Conservation (phyloP, 1,139 yeast genomes). For the Geotrichum reessii region DNA sequence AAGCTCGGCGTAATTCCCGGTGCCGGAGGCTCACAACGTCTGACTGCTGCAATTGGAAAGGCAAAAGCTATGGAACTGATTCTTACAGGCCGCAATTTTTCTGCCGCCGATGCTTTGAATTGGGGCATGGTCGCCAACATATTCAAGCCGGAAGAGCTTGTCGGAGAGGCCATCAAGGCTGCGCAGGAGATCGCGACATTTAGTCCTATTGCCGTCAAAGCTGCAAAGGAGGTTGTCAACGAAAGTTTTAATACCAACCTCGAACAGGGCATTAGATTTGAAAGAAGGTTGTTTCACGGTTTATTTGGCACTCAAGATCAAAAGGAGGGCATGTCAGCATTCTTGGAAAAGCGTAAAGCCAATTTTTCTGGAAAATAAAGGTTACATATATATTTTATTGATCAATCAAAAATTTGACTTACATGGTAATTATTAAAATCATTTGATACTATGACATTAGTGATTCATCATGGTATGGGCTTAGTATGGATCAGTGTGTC, state of each 20-base stretch:
- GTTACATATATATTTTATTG: neutral
- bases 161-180: conserved; percentile 42
- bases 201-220: conserved; percentile 44
- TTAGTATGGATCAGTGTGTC: neutral
- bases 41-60: conserved; percentile 45
- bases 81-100: conserved; percentile 43
- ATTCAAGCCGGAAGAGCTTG: conserved; percentile 38
- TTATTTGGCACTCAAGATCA: conserved; percentile 45
- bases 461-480: neutral
- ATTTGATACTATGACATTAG: neutral
- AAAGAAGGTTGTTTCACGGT: conserved; percentile 42
- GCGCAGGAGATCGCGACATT: conserved; percentile 41
- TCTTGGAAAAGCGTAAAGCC: conserved; percentile 44
- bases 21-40: conserved; percentile 50
- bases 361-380: conserved; percentile 35
- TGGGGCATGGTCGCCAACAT: conserved; percentile 47
- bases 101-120: conserved; percentile 43
- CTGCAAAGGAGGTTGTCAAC: conserved; percentile 45
- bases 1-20: conserved; percentile 51
- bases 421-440: too few relatives aligned
- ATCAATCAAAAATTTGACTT: neutral
- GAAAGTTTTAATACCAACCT: conserved; percentile 38
- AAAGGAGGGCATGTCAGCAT: conserved; percentile 49
- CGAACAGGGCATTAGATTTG: conserved; percentile 40
- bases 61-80: conserved; percentile 46